phyloP scores from a whole-genome alignment of 768 basidiomycete genomes.

The Pleurotus sapidus region DNA sequence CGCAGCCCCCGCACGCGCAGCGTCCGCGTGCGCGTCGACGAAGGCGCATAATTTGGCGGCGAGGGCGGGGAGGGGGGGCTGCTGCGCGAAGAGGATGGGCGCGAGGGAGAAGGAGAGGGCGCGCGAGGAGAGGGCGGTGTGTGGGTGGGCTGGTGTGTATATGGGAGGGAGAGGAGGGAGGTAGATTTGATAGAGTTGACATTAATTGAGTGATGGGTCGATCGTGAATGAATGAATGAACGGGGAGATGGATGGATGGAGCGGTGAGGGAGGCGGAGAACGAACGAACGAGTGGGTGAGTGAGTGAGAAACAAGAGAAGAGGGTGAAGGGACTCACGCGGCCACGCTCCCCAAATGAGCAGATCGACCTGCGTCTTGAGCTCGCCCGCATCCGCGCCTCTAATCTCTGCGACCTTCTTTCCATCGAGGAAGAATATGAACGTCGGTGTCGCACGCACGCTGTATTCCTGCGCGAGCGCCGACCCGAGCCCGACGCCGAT shows the following conservation, averaged over 20 bases:
- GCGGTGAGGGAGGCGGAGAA: too few relatives aligned
- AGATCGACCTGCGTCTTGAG: conserved; percentile 72
- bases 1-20: too few relatives aligned
- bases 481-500: conserved; percentile 64
- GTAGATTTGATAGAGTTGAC: neutral
- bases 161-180: neutral
- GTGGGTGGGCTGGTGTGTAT: conserved; percentile 64
- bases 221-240: too few relatives aligned
- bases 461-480: conserved; percentile 58
- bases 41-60: conserved; percentile 58
- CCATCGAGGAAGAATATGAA: conserved; percentile 86
- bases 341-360: conserved; percentile 73
- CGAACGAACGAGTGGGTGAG: too few relatives aligned
- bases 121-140: conserved; percentile 57
- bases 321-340: conserved; percentile 50
- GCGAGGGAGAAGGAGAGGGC: conserved; percentile 60
- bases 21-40: conserved; percentile 38
- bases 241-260: too few relatives aligned
- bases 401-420: conserved; percentile 68
- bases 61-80: conserved; percentile 67
- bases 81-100: conserved; percentile 74
- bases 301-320: too few relatives aligned
- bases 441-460: conserved; percentile 79
- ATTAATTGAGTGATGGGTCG: too few relatives aligned
- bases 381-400: conserved; percentile 69